Conservation (phyloP, 164 flowering plant genomes). For the Umbellularia californica region DNA sequence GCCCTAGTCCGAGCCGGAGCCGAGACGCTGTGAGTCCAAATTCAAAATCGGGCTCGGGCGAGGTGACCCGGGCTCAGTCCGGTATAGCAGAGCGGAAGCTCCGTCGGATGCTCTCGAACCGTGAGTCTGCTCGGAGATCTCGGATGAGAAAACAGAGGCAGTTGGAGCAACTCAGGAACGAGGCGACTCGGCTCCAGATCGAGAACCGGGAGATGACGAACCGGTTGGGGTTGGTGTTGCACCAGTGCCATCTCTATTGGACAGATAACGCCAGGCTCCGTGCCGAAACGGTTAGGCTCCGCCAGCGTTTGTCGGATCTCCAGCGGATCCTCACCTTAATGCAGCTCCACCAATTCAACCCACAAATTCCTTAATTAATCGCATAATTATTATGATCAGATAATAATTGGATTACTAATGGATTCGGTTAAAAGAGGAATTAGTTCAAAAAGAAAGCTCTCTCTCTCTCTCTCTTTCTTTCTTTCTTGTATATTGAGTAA, state of each 20-base stretch:
- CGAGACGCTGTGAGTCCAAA: conserved; percentile 14
- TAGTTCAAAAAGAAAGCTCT: conserved; percentile 1
- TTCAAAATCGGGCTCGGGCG: conserved; percentile 28
- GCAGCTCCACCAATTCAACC: conserved; percentile 37
- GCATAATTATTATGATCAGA: conserved; percentile 19
- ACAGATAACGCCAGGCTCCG: conserved; percentile 52
- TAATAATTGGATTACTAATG: conserved; percentile 6
- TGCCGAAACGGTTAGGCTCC: conserved; percentile 39
- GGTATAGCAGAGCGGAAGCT: conserved; percentile 50
- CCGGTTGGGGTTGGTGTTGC: conserved; percentile 38
- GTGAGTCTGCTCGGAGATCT: conserved; percentile 86
- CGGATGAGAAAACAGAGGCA: conserved; percentile 78
- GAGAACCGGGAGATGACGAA: conserved; percentile 52
- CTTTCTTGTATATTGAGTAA: neutral
- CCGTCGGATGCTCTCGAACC: conserved; percentile 77
- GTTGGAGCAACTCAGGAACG: conserved; percentile 61
- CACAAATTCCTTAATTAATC: conserved; percentile 29
- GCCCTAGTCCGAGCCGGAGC: neutral
- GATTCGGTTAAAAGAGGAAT: neutral
- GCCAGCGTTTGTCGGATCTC: conserved; percentile 40
- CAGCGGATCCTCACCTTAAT: conserved; percentile 34
- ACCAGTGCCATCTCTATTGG: conserved; percentile 26
- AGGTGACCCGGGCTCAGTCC: conserved; percentile 12
- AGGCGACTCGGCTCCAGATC: conserved; percentile 45
- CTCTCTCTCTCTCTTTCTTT: conserved; percentile 3